phyloP scores from a whole-genome alignment of 495 filamentous ascomycete species.

The Lepidopterella palustris region DNA sequence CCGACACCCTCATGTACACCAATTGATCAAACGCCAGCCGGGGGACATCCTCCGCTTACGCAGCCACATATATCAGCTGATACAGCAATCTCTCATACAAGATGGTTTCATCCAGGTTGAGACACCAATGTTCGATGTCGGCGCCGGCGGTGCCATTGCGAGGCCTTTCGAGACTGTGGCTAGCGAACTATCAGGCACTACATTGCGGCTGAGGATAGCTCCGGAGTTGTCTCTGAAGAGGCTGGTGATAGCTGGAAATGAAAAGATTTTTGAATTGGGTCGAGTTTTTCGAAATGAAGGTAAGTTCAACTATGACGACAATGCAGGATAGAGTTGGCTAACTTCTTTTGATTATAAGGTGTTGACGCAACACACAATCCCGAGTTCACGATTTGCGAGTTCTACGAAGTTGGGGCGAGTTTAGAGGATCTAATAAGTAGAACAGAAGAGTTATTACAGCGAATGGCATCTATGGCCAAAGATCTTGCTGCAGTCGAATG shows the following conservation, averaged over 20 bases:
- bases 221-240: constrained; percentile 95
- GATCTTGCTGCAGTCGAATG: constrained; percentile 44
- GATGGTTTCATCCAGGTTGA: constrained; percentile 75
- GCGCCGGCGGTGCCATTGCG: constrained; percentile 75
- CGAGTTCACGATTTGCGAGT: constrained; percentile 95
- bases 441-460: constrained; percentile 28
- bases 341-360: constrained; percentile 36
- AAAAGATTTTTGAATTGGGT: constrained; percentile 87
- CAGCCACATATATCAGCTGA: constrained; percentile 62
- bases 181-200: constrained; percentile 60
- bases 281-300: constrained; percentile 93
- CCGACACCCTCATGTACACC: constrained; percentile 71
- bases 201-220: constrained; percentile 73
- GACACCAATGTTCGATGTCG: constrained; percentile 75
- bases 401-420: constrained; percentile 81
- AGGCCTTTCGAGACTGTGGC: constrained; percentile 75
- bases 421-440: constrained; percentile 62
- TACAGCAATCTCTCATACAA: constrained; percentile 67
- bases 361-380: constrained; percentile 91
- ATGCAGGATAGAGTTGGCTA: too few species aligned
- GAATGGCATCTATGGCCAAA: constrained; percentile 41
- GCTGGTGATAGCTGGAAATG: constrained; percentile 83
- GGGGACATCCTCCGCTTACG: constrained; percentile 67
- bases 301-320: constrained; percentile 22
- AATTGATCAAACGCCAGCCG: constrained; percentile 61